Base-by-base conservation (phyloP, 192 early-diverging fungal genomes). In the Coemansia sp. region DNA sequence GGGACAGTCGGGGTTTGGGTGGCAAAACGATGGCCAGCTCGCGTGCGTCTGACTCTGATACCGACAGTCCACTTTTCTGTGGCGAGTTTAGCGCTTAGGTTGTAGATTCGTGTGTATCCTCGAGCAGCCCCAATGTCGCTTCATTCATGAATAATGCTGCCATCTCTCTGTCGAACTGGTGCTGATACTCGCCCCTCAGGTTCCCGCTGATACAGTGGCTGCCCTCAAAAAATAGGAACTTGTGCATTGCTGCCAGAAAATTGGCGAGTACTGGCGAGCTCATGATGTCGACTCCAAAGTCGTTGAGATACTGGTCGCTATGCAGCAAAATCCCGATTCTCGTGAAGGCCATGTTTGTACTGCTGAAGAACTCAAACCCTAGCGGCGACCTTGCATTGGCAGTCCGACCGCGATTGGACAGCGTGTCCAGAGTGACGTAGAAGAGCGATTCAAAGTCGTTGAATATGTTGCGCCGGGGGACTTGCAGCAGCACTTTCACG, bases 371-470 rank as follows among this genome's bases (percentile, higher is more conserved):
- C 1, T 1, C 21, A 46, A 46, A 46, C 1, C 43, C 43, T 1
- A 12, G 19, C 8, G 43, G 18, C 43, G 43, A 26, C 3, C n/a
- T n/a, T 46, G 21, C 19, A 3, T n/a, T 46, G 7, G 18, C 43
- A 9, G 22, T 22, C 43, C 18, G 18, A 10, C 11, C 6, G 22
- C 43, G 22, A 21, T 9, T 46, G 9, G 43, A 46, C 1, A 46
- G 12, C 4, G 43, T 3, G 36, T 24, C 18, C 46, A 21, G 8
- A 18, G 21, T 18, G 41, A 43, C n/a, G 19, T 43, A 43, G 19
- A 43, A 21, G 3, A 43, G 21, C 9, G 59, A 61, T 17, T 61
- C 59, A 3, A 61, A 22, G 24, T 61, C 59, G 7, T 61, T 44
- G 21, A 61, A 50, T 11, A 61, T 17, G 14, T 6, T 39, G 7